These are phyloP conservation scores for Rhodotorula sp. DNA, from an alignment of 1,284 basidiomycete genomes.

Conservation along the genomic window DNA sequence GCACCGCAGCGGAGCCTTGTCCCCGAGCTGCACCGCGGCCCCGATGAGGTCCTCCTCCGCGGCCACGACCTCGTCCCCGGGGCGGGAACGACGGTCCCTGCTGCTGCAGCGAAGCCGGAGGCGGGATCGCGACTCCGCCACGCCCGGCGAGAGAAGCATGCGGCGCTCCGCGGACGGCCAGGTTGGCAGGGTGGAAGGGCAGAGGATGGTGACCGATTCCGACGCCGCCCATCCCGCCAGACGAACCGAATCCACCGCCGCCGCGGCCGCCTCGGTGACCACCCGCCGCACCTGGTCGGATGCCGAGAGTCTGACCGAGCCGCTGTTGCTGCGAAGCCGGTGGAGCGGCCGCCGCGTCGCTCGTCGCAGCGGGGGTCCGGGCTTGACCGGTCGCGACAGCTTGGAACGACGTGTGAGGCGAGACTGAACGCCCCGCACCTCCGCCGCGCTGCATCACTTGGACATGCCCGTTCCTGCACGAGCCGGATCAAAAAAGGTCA, in stretches of 20 bases:
- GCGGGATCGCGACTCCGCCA: slow-evolving; percentile 26
- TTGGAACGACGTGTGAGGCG: slow-evolving; percentile 27
- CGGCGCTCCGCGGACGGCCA: not conserved
- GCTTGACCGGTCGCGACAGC: slow-evolving; percentile 33
- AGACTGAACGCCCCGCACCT: slow-evolving; percentile 18
- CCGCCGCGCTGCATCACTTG: slow-evolving; percentile 16
- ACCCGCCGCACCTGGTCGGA: slow-evolving; percentile 8
- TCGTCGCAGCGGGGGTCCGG: not conserved
- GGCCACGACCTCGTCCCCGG: too few species aligned
- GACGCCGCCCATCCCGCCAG: slow-evolving; percentile 1
- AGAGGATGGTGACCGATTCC: slow-evolving; percentile 7
- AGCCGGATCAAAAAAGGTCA: too few species aligned
- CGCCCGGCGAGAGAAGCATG: not conserved
- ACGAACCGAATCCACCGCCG: not conserved
- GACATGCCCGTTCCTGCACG: slow-evolving; percentile 22
- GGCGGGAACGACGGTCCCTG: not conserved
- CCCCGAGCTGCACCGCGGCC: too few species aligned
- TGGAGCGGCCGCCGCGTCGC: not conserved
- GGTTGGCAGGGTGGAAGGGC: slow-evolving; percentile 9
- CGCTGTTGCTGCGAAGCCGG: slow-evolving; percentile 24
- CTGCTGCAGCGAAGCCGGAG: slow-evolving; percentile 10
- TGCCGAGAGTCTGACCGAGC: slow-evolving; percentile 30
- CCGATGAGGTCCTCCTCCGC: too few species aligned
- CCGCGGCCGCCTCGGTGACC: slow-evolving; percentile 7
- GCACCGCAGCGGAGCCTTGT: too few species aligned